Conservation (phyloP, 192 early-diverging fungal genomes). For the Coemansia sp. region DNA sequence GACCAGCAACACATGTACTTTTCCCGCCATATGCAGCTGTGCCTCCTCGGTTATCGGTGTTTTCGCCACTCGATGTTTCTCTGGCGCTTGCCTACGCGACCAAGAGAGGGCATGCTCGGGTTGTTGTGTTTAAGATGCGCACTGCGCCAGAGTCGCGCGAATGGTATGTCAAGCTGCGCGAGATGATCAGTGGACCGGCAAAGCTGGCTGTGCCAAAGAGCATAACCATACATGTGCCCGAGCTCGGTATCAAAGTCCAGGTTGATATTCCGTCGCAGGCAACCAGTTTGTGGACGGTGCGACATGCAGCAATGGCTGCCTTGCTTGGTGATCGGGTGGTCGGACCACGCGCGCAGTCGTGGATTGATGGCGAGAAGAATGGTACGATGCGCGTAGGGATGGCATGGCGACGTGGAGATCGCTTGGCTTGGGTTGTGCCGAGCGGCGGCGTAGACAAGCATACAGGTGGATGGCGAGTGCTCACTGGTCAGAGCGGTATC, state of each 20-base stretch:
- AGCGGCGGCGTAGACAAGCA: slow-evolving; percentile 24
- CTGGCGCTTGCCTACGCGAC: slow-evolving; percentile 45
- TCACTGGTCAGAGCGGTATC: slow-evolving; percentile 20
- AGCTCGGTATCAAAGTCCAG: slow-evolving; percentile 52
- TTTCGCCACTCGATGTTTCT: slow-evolving; percentile 52
- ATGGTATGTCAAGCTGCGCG: background rate
- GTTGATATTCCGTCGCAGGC: slow-evolving; percentile 23
- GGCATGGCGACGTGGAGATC: slow-evolving; percentile 45
- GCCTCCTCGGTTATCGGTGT: slow-evolving; percentile 51
- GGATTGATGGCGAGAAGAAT: slow-evolving; percentile 33
- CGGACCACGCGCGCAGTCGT: slow-evolving; percentile 26
- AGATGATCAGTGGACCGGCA: background rate
- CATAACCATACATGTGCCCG: slow-evolving; percentile 42
- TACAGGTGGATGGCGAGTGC: slow-evolving; percentile 11
- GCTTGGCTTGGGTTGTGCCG: slow-evolving; percentile 47
- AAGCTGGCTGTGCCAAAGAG: background rate
- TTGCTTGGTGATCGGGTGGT: slow-evolving; percentile 34
- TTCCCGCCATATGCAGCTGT: slow-evolving; percentile 23
- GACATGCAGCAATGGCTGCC: slow-evolving; percentile 25
- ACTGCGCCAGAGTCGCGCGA: slow-evolving; percentile 3
- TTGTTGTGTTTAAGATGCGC: slow-evolving; percentile 42
- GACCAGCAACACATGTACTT: slow-evolving; percentile 26
- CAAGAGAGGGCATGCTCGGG: slow-evolving; percentile 11
- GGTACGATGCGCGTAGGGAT: slow-evolving; percentile 40
- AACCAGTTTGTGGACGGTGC: slow-evolving; percentile 41